A percentile compares a stretch with the other conserved stretches of the same genome.
phyloP scores from a whole-genome alignment of 345 rosid genomes.

The Eutrema heterophyllum region DNA sequence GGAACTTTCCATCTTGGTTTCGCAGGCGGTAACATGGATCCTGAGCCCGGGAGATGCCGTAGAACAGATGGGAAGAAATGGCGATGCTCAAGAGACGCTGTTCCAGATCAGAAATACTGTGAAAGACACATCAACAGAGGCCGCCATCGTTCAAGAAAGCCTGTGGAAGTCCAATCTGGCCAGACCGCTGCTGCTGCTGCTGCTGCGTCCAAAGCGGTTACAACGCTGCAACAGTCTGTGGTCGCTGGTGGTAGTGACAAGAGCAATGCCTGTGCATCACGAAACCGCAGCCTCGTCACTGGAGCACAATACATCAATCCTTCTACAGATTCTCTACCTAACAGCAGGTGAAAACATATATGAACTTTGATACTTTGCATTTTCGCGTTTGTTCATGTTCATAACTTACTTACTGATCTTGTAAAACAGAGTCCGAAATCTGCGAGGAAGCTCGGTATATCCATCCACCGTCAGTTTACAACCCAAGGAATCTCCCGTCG shows the following conservation, averaged over 20 bases:
- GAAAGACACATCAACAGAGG: constrained; percentile 82
- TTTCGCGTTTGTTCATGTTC: background rate
- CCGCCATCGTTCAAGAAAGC: constrained; percentile 91
- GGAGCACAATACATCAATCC: constrained; percentile 33
- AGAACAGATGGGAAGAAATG: constrained; percentile 87
- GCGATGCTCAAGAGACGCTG: constrained; percentile 74
- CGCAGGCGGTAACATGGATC: constrained; percentile 48
- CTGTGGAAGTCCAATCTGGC: constrained; percentile 62
- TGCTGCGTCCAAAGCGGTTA: constrained; percentile 37
- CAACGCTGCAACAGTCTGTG: constrained; percentile 28
- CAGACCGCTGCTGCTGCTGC: constrained; percentile 32
- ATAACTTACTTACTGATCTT: background rate
- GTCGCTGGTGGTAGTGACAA: constrained; percentile 22
- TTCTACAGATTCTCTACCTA: constrained; percentile 27
- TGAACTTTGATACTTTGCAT: background rate
- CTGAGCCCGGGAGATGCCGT: constrained; percentile 75
- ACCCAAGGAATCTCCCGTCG: constrained; percentile 29
- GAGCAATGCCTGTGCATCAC: constrained; percentile 21
- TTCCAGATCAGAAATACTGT: constrained; percentile 74
- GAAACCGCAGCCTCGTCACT: constrained; percentile 24
- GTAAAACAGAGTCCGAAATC: constrained; percentile 36
- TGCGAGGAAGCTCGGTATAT: constrained; percentile 9
- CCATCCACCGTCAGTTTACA: constrained; percentile 33
- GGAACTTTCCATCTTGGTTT: constrained; percentile 58
- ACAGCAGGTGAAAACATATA: constrained; percentile 34